Evolutionary conservation across 2,329 filamentous ascomycete genomes (phyloP), one percentile per base, ranked within the genome.

Genomic region (Neodidymelliopsis sp.): DNA sequence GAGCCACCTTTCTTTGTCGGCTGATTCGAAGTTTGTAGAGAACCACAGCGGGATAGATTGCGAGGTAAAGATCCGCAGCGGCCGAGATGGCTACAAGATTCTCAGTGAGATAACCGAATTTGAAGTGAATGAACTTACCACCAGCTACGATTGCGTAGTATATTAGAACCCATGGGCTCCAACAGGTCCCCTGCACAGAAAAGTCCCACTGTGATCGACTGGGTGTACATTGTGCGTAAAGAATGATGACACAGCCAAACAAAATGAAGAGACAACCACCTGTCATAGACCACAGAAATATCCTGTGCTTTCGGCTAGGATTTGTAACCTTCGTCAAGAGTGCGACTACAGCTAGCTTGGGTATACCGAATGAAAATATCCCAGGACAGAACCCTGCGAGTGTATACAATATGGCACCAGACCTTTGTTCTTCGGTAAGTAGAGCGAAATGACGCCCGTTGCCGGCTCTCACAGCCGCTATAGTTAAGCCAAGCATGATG

Each of bases 191-290:
- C 11, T 63, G 59, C 13, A 68, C 64, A 37, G 35, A 38, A 6
- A 27, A 27, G n/a, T 73, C 58, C 78, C 78, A 81, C 16, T 74
- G 63, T 0, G 75, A 71, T 18, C 45, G 37, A 0, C 63, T 53
- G 0, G 78, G 78, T 2, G 60, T 62, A 58, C 79, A 81, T 49
- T 75, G 75, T 1, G 69, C 74, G 28, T 78, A 75, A 1, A 78
- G 54, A 5, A 79, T 66, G 12, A 77, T 52, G 13, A 79, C 67
- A 30, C 69, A 74, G 6, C 65, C 64, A 1, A 71, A 45, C 6
- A 75, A 59, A 2, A 68, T 63, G 8, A 69, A 24, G 8, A 70
- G 53, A 20, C 33, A 36, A 12, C 31, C 31, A 4, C 57, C 56
- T 1, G 66, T 66, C 18, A 79, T 44, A 0, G 30, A 16, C 75